phyloP scores from a whole-genome alignment of 1,284 basidiomycete species.

The Coniferiporia sulphurascens region DNA sequence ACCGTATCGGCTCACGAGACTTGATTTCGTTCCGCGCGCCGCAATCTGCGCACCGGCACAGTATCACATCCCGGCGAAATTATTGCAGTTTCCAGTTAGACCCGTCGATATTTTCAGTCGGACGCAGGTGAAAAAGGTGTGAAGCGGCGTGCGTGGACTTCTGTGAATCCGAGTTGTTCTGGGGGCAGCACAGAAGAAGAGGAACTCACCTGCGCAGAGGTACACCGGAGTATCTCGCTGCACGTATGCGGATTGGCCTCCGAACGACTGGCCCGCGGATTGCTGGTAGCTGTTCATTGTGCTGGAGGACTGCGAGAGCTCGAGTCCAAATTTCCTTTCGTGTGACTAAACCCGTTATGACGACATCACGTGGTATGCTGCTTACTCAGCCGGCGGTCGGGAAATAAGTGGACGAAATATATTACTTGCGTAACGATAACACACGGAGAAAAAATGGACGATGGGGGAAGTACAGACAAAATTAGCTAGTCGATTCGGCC shows the following conservation, averaged over 20 bases:
- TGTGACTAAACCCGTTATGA: no score
- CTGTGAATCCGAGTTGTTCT: conserved; percentile 2
- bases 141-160: background rate
- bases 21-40: conserved; percentile 52
- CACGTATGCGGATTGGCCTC: background rate
- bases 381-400: no score
- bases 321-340: no score
- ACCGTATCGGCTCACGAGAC: conserved; percentile 54
- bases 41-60: conserved; percentile 38
- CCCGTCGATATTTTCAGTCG: background rate
- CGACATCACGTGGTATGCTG: no score
- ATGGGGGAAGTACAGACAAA: background rate
- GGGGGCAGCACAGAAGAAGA: background rate
- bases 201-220: conserved; percentile 46
- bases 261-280: background rate
- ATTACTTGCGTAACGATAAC: background rate
- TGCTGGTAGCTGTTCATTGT: conserved; percentile 9
- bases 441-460: background rate
- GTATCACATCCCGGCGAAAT: background rate
- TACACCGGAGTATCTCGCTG: conserved; percentile 37
- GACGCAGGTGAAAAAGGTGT: background rate
- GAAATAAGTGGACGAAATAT: background rate
- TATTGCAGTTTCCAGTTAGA: background rate
- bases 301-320: background rate
- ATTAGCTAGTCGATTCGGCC: background rate